phyloP scores from a whole-genome alignment of 176 grass and related monocot genomes.

The Aegilops tauschii region DNA sequence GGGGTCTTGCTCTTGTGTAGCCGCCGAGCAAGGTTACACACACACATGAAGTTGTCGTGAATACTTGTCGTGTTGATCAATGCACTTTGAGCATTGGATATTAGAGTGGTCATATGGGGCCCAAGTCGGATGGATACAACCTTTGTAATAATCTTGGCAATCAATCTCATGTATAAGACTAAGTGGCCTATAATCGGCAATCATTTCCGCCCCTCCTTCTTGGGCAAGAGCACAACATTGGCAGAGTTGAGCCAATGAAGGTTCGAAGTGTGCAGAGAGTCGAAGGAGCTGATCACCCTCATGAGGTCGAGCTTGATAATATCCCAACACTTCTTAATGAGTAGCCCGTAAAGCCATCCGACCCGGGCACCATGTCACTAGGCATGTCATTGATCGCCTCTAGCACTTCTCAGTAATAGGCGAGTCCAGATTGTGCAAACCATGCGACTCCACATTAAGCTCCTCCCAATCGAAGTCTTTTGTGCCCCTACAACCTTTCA shows the following conservation, averaged over 20 bases:
- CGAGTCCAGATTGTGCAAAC: neutral
- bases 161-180: neutral
- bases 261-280: neutral
- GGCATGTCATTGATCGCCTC: neutral
- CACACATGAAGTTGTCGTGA: neutral
- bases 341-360: neutral
- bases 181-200: neutral
- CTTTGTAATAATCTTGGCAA: neutral
- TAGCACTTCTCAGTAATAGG: neutral
- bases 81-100: neutral
- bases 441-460: neutral
- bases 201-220: neutral
- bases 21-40: neutral
- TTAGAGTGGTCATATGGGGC: neutral
- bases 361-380: neutral
- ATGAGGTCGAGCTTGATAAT: neutral
- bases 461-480: neutral
- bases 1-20: neutral
- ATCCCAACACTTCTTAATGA: neutral
- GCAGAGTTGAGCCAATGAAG: neutral
- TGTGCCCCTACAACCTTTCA: neutral
- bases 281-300: neutral
- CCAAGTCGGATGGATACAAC: neutral
- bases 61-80: neutral
- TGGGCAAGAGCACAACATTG: neutral